These are phyloP conservation scores for Striga hermonthica DNA, from an alignment of 305 asterid species.

Conservation along the genomic window DNA sequence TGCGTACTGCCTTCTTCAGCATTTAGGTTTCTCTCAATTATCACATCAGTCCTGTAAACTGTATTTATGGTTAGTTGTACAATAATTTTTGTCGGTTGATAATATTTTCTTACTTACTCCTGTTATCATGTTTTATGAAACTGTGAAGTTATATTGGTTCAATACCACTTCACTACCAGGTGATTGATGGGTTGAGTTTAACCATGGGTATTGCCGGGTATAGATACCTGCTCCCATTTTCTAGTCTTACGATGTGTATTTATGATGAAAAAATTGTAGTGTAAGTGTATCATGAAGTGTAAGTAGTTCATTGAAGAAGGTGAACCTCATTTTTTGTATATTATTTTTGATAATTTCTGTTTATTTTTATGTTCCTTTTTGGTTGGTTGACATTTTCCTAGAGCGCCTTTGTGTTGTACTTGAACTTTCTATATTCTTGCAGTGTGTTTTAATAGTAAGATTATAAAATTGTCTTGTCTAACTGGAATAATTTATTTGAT, in stretches of 20 bases:
- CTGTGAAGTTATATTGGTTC: conserved; percentile 19
- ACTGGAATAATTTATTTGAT: conserved; percentile 19
- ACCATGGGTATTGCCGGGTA: neutral
- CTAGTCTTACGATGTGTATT: conserved; percentile 11
- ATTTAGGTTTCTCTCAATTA: conserved; percentile 12
- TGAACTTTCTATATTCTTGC: conserved; percentile 12
- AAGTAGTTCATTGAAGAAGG: too few relatives aligned
- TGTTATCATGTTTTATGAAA: conserved; percentile 26
- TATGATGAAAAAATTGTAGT: conserved; percentile 10
- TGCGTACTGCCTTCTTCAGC: conserved; percentile 25
- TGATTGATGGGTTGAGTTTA: conserved; percentile 10
- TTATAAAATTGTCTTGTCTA: neutral
- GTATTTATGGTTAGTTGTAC: conserved; percentile 5
- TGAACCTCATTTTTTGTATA: too few relatives aligned
- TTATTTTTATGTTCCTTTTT: neutral
- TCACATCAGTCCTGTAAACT: neutral
- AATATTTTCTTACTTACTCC: conserved; percentile 1
- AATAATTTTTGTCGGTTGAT: neutral
- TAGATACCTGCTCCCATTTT: conserved; percentile 24
- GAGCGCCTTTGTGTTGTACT: neutral
- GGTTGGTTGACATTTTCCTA: neutral
- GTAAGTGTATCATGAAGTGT: neutral
- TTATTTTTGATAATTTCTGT: too few relatives aligned
- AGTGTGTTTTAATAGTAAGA: conserved; percentile 1
- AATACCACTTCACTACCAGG: conserved; percentile 18